These are phyloP conservation scores for Haberlea rhodopensis DNA, from an alignment of 257 asterid genomes.

Conservation along the genomic window DNA sequence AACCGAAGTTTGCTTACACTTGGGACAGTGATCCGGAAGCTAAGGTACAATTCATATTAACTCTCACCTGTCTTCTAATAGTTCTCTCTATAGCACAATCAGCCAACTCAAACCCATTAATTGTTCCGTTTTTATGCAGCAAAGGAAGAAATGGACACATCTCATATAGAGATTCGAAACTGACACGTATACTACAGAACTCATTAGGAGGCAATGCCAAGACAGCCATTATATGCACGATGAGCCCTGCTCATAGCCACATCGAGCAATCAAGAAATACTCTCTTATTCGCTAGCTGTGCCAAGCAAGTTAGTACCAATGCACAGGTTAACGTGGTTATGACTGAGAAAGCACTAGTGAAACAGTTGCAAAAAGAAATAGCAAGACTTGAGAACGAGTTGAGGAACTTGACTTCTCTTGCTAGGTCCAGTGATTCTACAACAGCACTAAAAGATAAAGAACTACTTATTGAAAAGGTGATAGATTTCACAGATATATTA, in stretches of 20 bases:
- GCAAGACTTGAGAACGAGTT: constrained; percentile 70
- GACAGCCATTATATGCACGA: constrained; percentile 87
- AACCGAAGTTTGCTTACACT: constrained; percentile 92
- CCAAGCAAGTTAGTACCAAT: constrained; percentile 75
- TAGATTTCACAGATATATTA: neutral
- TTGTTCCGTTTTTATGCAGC: constrained; percentile 39
- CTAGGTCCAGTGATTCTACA: constrained; percentile 42
- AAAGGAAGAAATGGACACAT: constrained; percentile 82
- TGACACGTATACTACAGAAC: constrained; percentile 83
- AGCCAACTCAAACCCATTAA: neutral
- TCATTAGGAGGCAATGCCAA: constrained; percentile 90
- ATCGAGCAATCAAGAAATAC: constrained; percentile 95
- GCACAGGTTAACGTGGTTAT: constrained; percentile 84
- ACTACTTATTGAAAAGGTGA: constrained; percentile 70
- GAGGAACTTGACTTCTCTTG: constrained; percentile 47
- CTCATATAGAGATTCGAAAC: constrained; percentile 93
- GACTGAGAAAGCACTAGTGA: constrained; percentile 89
- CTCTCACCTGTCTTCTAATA: neutral
- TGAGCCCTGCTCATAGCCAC: constrained; percentile 91
- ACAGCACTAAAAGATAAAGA: constrained; percentile 68
- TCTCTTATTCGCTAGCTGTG: constrained; percentile 90
- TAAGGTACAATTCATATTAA: constrained; percentile 46
- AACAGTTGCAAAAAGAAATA: constrained; percentile 76
- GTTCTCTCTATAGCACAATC: neutral
- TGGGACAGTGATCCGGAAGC: constrained; percentile 89